phyloP scores from a whole-genome alignment of 768 basidiomycete species.

The Lactifluus hygrophoroides region DNA sequence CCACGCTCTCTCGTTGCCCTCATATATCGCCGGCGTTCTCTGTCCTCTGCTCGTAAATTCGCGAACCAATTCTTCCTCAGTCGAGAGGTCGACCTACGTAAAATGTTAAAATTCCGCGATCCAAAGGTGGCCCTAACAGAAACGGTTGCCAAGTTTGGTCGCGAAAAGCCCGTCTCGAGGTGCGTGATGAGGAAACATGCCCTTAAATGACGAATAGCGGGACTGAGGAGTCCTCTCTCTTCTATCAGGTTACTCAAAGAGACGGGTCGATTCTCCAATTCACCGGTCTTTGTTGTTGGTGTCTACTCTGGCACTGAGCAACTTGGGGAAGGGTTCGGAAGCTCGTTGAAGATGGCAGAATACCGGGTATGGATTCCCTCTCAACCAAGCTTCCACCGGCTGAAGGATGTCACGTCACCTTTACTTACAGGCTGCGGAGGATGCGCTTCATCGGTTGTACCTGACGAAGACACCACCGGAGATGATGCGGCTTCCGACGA shows the following conservation, averaged over 20 bases:
- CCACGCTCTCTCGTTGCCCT: conserved; percentile 82
- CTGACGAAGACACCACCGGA: conserved; percentile 70
- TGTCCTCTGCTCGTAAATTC: conserved; percentile 80
- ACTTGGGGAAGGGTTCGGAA: conserved; percentile 92
- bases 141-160: conserved; percentile 60
- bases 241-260: conserved; percentile 71
- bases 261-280: conserved; percentile 83
- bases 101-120: conserved; percentile 73
- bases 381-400: conserved; percentile 6
- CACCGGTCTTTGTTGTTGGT: conserved; percentile 94
- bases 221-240: conserved; percentile 5
- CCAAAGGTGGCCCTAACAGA: conserved; percentile 71
- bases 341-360: conserved; percentile 90
- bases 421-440: conserved; percentile 64
- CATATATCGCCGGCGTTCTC: conserved; percentile 80
- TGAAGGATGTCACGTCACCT: conserved; percentile 2
- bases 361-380: conserved; percentile 49
- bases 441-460: conserved; percentile 74
- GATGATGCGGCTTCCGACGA: conserved; percentile 59
- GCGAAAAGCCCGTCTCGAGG: conserved; percentile 65
- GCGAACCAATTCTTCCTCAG: conserved; percentile 83
- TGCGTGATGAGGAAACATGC: conserved; percentile 26
- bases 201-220: neutral
- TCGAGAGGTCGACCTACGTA: conserved; percentile 72
- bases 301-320: conserved; percentile 78